Base-by-base conservation (phyloP, 2,329 filamentous ascomycete species). In the Samsoniella hepiali region DNA sequence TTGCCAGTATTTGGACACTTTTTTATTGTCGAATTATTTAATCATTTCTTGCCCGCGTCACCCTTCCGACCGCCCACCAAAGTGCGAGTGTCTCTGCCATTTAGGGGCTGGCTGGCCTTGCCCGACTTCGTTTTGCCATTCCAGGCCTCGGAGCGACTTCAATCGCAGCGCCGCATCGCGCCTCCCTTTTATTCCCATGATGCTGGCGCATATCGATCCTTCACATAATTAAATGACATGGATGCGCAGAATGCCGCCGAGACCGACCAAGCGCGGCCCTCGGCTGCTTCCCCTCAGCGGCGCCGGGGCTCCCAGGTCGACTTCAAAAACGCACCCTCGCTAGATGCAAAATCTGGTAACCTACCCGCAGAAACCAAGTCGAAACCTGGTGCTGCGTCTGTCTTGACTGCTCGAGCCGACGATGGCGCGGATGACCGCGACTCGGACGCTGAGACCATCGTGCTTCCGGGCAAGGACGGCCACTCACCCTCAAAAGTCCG, bases 401-500 rank as follows among this genome's bases (percentile, higher is more conserved):
- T 70, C 62, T 76, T 72, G 64, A 76, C 78, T 36, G 51, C 51
- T 17, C 29, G 31, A 34, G 62, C 75, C 27, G 71, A 75, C 58
- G 79, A 83, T 63, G 74, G 69, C 62, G 73, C 72, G 29, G 77
- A 77, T 64, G 87, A 88, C 64, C 86, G 82, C 70, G 86, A 88
- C 69, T 91, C 88, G 1, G 88, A 91, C 71, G 88, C 88, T 56
- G 88, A 91, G 76, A 91, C 88, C 15, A 88, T 90, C 66, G 87
- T 91, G 42, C 74, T 90, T 40, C 82, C 86, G 11, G 85, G 85
- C 34, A 89, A 88, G 71, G 84, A 88, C 71, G 85, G 84, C 45
- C 78, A 85, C 69, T 88, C 86, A 31, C 86, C 85, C 0, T 84
- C 85, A 64, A 88, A 88, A 73, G 79, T 79, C 64, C 82, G 85